Evolutionary conservation across 2,329 filamentous ascomycete species (phyloP), one percentile per base, ranked within the genome.

Genomic region (Fusarium albosuccineum): DNA sequence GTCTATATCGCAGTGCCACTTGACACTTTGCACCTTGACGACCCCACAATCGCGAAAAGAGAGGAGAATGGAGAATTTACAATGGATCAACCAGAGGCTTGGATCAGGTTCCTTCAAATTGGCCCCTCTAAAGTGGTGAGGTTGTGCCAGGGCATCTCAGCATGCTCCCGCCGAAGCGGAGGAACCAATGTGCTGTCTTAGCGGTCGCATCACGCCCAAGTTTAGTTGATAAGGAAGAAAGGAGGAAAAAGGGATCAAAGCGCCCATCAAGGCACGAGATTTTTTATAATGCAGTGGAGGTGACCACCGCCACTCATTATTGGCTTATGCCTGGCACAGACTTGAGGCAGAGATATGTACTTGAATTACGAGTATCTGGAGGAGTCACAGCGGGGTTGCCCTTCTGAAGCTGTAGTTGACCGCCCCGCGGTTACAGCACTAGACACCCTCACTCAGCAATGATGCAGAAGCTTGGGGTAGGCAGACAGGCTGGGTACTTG

Each of bases 121-220:
- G 87, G 83, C 85, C 83, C 82, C 83, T 75, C 58, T 78, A 82
- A 83, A 85, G 86, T 90, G 87, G 88, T 90, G 82, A 86, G 78
- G 54, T 76, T 77, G 85, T 83, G 86, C 86, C 85, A 80, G 82
- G 81, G 87, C 87, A 91, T 89, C 65, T 89, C 87, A 87, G 81
- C 88, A 89, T 84, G 81, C 82, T 82, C 82, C 85, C 82, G 81
- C 79, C 77, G 75, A 79, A 72, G 81, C 79, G 82, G 80, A 81
- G 82, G 84, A 82, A 78, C 79, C 79, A 81, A 86, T 89, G 79
- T 81, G 79, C 81, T 85, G 83, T 77, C 79, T 81, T 76, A 64
- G 50, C 85, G 85, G 83, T 83, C 89, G 92, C 91, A 86, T 94
- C 91, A 91, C 84, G 78, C 87, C 89, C 90, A 89, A 87, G 87